phyloP scores from a whole-genome alignment of 1,284 basidiomycete genomes.

The Cutaneotrichosporon dermatis region DNA sequence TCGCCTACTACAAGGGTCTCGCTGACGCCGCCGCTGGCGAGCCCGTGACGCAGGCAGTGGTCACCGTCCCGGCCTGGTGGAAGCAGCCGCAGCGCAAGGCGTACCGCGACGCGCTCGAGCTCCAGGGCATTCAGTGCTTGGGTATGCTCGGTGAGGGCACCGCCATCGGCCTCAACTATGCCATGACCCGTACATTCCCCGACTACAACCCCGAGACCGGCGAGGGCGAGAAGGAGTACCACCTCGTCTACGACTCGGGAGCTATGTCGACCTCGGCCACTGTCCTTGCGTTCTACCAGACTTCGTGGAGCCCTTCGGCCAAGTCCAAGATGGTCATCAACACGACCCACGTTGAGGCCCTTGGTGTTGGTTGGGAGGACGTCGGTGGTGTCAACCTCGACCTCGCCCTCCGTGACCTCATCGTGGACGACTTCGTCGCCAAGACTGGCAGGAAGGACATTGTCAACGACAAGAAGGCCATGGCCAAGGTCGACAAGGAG shows the following conservation, averaged over 20 bases:
- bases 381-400: slow-evolving; percentile 82
- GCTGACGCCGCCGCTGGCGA: slow-evolving; percentile 68
- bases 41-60: slow-evolving; percentile 70
- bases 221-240: slow-evolving; percentile 62
- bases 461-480: slow-evolving; percentile 65
- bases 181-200: slow-evolving; percentile 86
- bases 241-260: slow-evolving; percentile 92
- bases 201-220: slow-evolving; percentile 35
- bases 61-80: slow-evolving; percentile 83
- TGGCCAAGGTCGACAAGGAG: slow-evolving; percentile 93
- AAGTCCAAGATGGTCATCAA: slow-evolving; percentile 52
- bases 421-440: slow-evolving; percentile 71
- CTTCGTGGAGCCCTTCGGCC: slow-evolving; percentile 45
- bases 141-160: slow-evolving; percentile 89
- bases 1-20: slow-evolving; percentile 81
- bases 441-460: slow-evolving; percentile 42
- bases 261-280: slow-evolving; percentile 83
- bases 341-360: slow-evolving; percentile 69
- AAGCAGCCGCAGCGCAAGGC: slow-evolving; percentile 82
- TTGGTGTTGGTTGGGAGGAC: slow-evolving; percentile 73
- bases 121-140: slow-evolving; percentile 78
- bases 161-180: slow-evolving; percentile 89
- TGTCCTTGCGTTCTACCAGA: slow-evolving; percentile 72
- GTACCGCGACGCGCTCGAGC: slow-evolving; percentile 82
- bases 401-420: slow-evolving; percentile 72